phyloP scores from a whole-genome alignment of 2,329 filamentous ascomycete genomes.

The Microcyclospora pomicola region DNA sequence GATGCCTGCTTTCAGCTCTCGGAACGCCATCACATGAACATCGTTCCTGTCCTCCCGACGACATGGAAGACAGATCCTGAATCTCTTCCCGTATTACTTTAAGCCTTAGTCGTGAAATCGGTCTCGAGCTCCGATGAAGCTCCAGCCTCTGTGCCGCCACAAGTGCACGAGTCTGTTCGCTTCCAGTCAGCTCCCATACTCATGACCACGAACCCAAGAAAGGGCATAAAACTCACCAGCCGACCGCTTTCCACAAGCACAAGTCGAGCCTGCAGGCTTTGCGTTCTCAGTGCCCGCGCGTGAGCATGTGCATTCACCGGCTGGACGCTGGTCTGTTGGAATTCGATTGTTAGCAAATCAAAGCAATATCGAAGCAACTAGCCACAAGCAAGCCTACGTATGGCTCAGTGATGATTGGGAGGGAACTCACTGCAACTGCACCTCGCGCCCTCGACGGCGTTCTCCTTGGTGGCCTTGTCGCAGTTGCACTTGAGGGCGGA shows the following conservation, averaged over 20 bases:
- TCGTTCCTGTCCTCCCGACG: too few relatives aligned
- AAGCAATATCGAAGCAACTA: neutral
- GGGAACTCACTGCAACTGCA: constrained; percentile 61
- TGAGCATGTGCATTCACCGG: constrained; percentile 70
- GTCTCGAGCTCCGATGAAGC: constrained; percentile 57
- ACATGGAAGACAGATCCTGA: too few relatives aligned
- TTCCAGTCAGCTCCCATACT: constrained; percentile 1
- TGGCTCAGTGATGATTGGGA: too few relatives aligned
- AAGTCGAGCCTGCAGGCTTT: constrained; percentile 46
- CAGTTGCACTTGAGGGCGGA: constrained; percentile 78
- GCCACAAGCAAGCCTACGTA: too few relatives aligned
- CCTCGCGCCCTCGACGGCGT: constrained; percentile 54
- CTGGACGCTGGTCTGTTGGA: constrained; percentile 50
- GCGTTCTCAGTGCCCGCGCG: constrained; percentile 57
- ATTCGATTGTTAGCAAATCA: neutral
- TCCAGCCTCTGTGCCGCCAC: constrained; percentile 55
- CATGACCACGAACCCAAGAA: neutral
- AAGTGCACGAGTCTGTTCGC: constrained; percentile 41
- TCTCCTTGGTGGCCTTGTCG: constrained; percentile 62
- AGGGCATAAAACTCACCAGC: constrained; percentile 40
- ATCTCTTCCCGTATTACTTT: neutral
- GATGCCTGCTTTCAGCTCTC: too few relatives aligned
- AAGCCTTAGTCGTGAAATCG: constrained; percentile 64
- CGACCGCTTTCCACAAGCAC: constrained; percentile 63
- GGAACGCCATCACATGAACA: too few relatives aligned